These are phyloP conservation scores for Plasmodium berghei DNA, from an alignment of 169 alveolate species.

Conservation along the genomic window DNA sequence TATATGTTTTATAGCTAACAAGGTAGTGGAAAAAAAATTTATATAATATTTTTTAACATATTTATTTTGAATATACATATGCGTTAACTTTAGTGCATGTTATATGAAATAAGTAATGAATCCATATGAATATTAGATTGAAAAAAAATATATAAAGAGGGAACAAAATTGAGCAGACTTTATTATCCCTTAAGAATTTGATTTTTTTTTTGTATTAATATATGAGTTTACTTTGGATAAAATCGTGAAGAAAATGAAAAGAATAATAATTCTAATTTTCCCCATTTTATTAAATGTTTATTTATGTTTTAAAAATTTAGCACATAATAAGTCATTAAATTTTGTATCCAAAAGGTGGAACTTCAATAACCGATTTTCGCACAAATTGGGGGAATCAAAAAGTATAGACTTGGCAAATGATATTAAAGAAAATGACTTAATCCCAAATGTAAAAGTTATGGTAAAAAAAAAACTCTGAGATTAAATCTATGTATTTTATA, in stretches of 20 bases:
- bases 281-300: slow-evolving; percentile 13
- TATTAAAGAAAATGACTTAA: slow-evolving; percentile 67
- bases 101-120: too few species aligned
- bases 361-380: slow-evolving; percentile 19
- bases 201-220: background rate
- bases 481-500: too few species aligned
- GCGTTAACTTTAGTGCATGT: too few species aligned
- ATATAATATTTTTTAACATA: too few species aligned
- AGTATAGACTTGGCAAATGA: slow-evolving; percentile 71
- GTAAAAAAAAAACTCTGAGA: slow-evolving; percentile 10
- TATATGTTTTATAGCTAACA: too few species aligned
- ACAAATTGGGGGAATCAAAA: slow-evolving; percentile 48
- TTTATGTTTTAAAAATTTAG: slow-evolving; percentile 50
- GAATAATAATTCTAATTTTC: background rate
- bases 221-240: background rate
- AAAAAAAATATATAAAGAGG: too few species aligned
- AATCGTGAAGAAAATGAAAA: slow-evolving; percentile 26
- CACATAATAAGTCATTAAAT: slow-evolving; percentile 21
- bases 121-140: too few species aligned
- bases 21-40: too few species aligned
- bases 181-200: background rate
- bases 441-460: slow-evolving; percentile 76
- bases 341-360: slow-evolving; percentile 48
- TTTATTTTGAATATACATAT: too few species aligned
- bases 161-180: too few species aligned